Conservation (phyloP, 2,329 filamentous ascomycete genomes). For the Cadophora sp. region DNA sequence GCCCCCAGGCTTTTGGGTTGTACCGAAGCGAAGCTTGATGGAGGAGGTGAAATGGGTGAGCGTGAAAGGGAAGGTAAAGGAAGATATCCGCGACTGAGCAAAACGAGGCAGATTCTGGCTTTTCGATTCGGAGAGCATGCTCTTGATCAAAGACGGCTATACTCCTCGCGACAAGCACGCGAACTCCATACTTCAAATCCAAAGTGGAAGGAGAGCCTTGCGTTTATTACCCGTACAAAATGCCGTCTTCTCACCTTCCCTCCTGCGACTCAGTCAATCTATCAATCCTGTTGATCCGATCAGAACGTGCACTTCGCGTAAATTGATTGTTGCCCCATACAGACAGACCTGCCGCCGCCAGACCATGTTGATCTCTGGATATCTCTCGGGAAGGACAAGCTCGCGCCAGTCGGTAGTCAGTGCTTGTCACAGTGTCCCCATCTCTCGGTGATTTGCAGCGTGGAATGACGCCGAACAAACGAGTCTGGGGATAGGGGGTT, state of each 20-base stretch:
- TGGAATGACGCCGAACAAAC: slow-evolving; percentile 1
- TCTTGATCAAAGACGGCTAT: neutral
- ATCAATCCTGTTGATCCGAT: neutral
- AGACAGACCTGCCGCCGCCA: too few relatives aligned
- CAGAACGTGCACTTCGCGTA: neutral
- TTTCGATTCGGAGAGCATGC: neutral
- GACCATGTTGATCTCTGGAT: too few relatives aligned
- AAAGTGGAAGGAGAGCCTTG: neutral
- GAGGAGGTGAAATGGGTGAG: neutral
- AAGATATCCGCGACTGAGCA: too few relatives aligned
- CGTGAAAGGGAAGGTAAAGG: too few relatives aligned
- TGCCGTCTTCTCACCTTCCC: neutral
- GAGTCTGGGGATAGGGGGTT: too few relatives aligned
- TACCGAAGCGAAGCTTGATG: neutral
- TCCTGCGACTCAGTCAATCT: neutral
- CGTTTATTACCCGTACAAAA: neutral
- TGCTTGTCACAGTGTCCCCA: neutral
- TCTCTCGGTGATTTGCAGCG: neutral
- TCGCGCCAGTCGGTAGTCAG: slow-evolving; percentile 4
- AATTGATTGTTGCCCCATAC: too few relatives aligned
- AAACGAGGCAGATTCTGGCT: neutral
- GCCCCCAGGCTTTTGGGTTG: too few relatives aligned
- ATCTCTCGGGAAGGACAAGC: neutral
- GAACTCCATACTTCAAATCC: neutral
- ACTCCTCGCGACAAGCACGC: neutral